Percentiles rank a stretch among this genome's conserved stretches.
phyloP scores from a whole-genome alignment of 2,329 filamentous ascomycete genomes.

The Chaetomium sp. region DNA sequence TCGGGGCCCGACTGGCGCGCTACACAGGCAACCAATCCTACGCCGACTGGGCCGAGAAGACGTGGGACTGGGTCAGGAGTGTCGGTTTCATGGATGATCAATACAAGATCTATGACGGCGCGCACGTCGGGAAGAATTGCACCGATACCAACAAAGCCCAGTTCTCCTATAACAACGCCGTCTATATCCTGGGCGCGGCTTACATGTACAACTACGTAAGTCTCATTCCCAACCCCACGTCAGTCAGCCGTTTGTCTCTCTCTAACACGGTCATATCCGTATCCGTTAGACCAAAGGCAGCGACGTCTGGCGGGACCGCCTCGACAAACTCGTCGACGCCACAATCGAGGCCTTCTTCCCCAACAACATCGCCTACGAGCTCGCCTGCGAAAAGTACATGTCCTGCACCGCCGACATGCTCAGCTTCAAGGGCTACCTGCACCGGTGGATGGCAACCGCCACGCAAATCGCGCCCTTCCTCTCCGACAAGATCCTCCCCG shows the following conservation, averaged over 20 bases:
- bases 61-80: slow-evolving; percentile 54
- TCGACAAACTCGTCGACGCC: slow-evolving; percentile 48
- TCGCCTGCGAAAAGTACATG: slow-evolving; percentile 53
- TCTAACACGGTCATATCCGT: not conserved
- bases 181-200: slow-evolving; percentile 56
- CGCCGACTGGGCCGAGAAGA: slow-evolving; percentile 53
- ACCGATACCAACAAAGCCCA: slow-evolving; percentile 52
- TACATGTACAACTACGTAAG: slow-evolving; percentile 60
- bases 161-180: slow-evolving; percentile 60
- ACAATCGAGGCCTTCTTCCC: slow-evolving; percentile 46
- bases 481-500: slow-evolving; percentile 45
- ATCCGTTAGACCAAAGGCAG: slow-evolving; percentile 42
- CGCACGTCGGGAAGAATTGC: slow-evolving; percentile 51
- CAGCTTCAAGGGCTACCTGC: slow-evolving; percentile 64
- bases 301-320: slow-evolving; percentile 46
- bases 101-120: slow-evolving; percentile 56
- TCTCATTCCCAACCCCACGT: slow-evolving; percentile 7
- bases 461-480: slow-evolving; percentile 56
- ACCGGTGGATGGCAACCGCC: slow-evolving; percentile 56
- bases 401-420: slow-evolving; percentile 65
- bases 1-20: slow-evolving; percentile 63
- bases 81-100: slow-evolving; percentile 53
- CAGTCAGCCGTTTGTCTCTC: not conserved
- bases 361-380: slow-evolving; percentile 57
- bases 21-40: slow-evolving; percentile 65